phyloP scores from a whole-genome alignment of 176 grass and related monocot genomes.

The Chrysopogon serrulatus region DNA sequence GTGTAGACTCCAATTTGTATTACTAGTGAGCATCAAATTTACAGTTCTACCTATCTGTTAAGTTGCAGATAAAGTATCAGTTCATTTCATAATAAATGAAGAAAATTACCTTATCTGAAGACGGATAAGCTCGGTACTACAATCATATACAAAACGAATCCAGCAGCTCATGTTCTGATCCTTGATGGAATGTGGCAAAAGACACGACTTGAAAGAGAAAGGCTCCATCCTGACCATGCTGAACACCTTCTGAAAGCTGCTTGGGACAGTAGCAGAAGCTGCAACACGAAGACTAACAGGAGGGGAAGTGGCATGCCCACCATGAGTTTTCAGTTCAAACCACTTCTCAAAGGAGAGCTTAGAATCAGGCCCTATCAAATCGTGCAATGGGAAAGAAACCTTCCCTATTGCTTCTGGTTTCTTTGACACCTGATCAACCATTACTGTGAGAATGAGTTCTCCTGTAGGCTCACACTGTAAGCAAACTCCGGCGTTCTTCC shows the following conservation, averaged over 20 bases:
- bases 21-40: not conserved
- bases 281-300: slow-evolving; percentile 58
- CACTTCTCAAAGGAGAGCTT: slow-evolving; percentile 75
- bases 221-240: slow-evolving; percentile 46
- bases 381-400: slow-evolving; percentile 65
- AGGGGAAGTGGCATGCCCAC: slow-evolving; percentile 35
- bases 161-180: slow-evolving; percentile 36
- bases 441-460: slow-evolving; percentile 56
- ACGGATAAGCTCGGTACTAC: slow-evolving; percentile 56
- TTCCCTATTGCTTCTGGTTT: slow-evolving; percentile 63
- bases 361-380: slow-evolving; percentile 50
- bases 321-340: slow-evolving; percentile 66
- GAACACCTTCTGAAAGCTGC: slow-evolving; percentile 33
- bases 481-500: slow-evolving; percentile 49
- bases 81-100: not conserved
- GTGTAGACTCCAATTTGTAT: not conserved
- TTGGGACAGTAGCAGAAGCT: slow-evolving; percentile 56
- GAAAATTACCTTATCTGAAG: slow-evolving; percentile 72
- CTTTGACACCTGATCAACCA: slow-evolving; percentile 39
- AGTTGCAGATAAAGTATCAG: not conserved
- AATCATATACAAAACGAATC: slow-evolving; percentile 60
- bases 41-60: not conserved
- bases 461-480: slow-evolving; percentile 78
- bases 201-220: slow-evolving; percentile 49
- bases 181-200: slow-evolving; percentile 42